Conservation (phyloP, 2,329 filamentous ascomycete genomes). For the Colletotrichum navitas region DNA sequence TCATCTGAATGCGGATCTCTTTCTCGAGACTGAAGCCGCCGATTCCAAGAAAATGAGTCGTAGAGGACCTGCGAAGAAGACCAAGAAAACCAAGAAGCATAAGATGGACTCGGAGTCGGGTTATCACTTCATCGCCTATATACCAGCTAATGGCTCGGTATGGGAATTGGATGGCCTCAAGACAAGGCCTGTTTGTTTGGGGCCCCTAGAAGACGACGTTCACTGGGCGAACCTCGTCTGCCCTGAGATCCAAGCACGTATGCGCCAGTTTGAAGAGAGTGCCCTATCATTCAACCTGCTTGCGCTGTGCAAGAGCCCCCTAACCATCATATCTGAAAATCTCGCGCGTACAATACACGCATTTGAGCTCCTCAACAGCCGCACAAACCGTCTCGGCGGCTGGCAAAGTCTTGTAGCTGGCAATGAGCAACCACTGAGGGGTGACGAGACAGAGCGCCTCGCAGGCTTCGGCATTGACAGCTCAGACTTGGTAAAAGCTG, state of each 20-base stretch:
- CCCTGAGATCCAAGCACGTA: conserved; percentile 74
- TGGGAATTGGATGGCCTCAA: conserved; percentile 94
- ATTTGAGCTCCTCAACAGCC: conserved; percentile 54
- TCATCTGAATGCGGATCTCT: conserved; percentile 78
- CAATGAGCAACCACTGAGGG: conserved; percentile 43
- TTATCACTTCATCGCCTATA: conserved; percentile 92
- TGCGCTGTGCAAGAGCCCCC: conserved; percentile 77
- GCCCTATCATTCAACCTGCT: conserved; percentile 83
- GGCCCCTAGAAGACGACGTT: conserved; percentile 51
- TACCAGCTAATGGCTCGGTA: conserved; percentile 78
- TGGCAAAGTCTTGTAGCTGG: conserved; percentile 26
- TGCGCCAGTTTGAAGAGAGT: conserved; percentile 74
- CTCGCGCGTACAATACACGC: conserved; percentile 59
- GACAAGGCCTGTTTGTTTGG: conserved; percentile 75
- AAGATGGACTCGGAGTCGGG: conserved; percentile 69
- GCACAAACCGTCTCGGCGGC: conserved; percentile 50
- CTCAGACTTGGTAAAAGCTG: conserved; percentile 45
- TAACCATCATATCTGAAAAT: conserved; percentile 61
- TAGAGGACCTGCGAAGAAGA: conserved; percentile 54
- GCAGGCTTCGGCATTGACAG: conserved; percentile 49
- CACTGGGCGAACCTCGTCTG: conserved; percentile 78
- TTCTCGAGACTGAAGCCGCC: conserved; percentile 69
- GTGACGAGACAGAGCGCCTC: conserved; percentile 46
- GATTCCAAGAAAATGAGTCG: conserved; percentile 52
- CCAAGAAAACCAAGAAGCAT: conserved; percentile 54